Percentiles rank a stretch among this genome's conserved stretches.
These are phyloP conservation scores for Termitomyces sp. DNA, from an alignment of 768 basidiomycete species.

Conservation along the genomic window DNA sequence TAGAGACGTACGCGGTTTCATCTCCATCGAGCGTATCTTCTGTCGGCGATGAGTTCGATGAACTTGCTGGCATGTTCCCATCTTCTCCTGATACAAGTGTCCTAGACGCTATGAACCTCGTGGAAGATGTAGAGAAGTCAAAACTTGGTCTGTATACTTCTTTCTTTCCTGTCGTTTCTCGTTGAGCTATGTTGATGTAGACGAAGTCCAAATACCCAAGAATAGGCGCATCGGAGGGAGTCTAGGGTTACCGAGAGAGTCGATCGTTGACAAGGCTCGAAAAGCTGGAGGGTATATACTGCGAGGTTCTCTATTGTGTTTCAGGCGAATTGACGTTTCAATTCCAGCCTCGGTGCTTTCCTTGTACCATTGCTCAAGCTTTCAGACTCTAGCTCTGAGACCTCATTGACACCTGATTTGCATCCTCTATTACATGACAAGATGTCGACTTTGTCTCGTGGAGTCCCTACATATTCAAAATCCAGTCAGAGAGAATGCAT, in stretches of 20 bases:
- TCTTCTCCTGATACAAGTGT: constrained; percentile 46
- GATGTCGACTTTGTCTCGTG: not conserved
- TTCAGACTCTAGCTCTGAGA: constrained; percentile 6
- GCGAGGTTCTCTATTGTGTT: not conserved
- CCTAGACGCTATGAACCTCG: constrained; percentile 21
- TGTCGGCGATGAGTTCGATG: constrained; percentile 45
- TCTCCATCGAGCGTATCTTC: constrained; percentile 39
- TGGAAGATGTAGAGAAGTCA: constrained; percentile 32
- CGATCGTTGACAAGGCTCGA: constrained; percentile 10
- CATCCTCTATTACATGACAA: constrained; percentile 4
- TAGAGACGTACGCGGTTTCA: constrained; percentile 35
- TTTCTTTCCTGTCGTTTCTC: not conserved
- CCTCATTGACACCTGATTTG: constrained; percentile 20
- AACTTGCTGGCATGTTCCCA: constrained; percentile 36
- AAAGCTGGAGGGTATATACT: constrained; percentile 9
- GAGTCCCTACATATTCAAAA: not conserved
- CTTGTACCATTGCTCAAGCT: constrained; percentile 25
- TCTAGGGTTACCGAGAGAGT: constrained; percentile 11
- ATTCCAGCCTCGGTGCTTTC: constrained; percentile 33
- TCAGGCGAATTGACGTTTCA: not conserved
- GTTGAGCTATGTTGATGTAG: constrained; percentile 21
- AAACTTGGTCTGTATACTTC: constrained; percentile 42
- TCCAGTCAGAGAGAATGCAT: not conserved
- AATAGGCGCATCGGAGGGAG: constrained; percentile 40
- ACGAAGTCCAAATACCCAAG: constrained; percentile 51